Percentiles rank a stretch among this genome's conserved stretches.
Conservation (phyloP, 495 filamentous ascomycete species). For the Aspergillus baeticus region DNA sequence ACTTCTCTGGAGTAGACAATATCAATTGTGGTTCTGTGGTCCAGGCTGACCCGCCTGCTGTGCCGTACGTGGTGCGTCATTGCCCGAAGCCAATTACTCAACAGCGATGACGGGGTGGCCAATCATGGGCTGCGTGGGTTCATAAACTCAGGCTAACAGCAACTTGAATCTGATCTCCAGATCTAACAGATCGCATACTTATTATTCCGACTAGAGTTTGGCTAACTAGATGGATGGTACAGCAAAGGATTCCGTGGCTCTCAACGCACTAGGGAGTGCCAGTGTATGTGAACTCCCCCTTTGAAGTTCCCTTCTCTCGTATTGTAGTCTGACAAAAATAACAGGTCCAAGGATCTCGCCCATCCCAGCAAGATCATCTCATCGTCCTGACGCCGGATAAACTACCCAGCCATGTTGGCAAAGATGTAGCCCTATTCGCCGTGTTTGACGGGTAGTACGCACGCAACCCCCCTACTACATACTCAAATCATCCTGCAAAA, state of each 20-base stretch:
- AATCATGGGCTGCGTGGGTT: too few relatives aligned
- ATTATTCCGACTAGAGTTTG: too few relatives aligned
- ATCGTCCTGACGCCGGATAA: conserved; percentile 30
- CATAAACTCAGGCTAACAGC: too few relatives aligned
- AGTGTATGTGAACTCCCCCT: too few relatives aligned
- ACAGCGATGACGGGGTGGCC: too few relatives aligned
- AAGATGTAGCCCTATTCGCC: conserved; percentile 39
- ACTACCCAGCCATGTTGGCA: conserved; percentile 25
- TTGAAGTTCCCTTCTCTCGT: too few relatives aligned
- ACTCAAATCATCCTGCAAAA: not conserved
- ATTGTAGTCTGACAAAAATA: too few relatives aligned
- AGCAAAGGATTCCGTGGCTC: not conserved
- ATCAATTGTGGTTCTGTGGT: not conserved
- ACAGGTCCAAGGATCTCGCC: conserved; percentile 33
- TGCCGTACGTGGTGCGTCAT: not conserved
- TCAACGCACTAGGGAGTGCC: not conserved
- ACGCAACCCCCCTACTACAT: not conserved
- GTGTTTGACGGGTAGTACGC: conserved; percentile 45
- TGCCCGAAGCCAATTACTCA: too few relatives aligned
- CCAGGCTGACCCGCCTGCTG: not conserved
- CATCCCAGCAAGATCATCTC: conserved; percentile 35
- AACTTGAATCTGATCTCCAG: too few relatives aligned
- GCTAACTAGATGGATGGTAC: not conserved
- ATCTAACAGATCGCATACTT: too few relatives aligned
- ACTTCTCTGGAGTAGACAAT: too few relatives aligned